A percentile compares a stretch with the other conserved stretches of the same genome.
These are phyloP conservation scores for Tricholoma sp. DNA, from an alignment of 768 basidiomycete species.

Conservation along the genomic window DNA sequence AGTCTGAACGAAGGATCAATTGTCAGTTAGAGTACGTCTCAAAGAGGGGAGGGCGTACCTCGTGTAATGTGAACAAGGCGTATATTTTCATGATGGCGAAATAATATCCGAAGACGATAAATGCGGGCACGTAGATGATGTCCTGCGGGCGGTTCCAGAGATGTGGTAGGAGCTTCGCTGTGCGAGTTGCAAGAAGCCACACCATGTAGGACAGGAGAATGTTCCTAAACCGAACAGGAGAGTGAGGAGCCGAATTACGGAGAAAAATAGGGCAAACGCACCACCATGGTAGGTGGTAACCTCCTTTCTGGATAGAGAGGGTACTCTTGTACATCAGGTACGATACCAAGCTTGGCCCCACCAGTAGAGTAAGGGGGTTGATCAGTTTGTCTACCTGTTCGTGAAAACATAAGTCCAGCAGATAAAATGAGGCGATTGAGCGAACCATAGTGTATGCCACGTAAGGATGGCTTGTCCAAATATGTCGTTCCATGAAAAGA, in stretches of 20 bases:
- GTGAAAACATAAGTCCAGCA: slow-evolving; percentile 1
- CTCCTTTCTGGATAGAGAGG: slow-evolving; percentile 56
- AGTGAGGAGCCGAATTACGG: background rate
- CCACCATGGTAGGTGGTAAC: slow-evolving; percentile 83
- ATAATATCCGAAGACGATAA: slow-evolving; percentile 88
- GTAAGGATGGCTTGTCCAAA: slow-evolving; percentile 89
- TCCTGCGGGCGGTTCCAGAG: slow-evolving; percentile 73
- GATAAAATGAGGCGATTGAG: slow-evolving; percentile 31
- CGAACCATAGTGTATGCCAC: slow-evolving; percentile 90
- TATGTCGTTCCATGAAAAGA: slow-evolving; percentile 80
- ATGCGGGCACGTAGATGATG: slow-evolving; percentile 79
- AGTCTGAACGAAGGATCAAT: slow-evolving; percentile 41
- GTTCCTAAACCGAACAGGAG: slow-evolving; percentile 43
- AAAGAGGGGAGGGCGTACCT: slow-evolving; percentile 40
- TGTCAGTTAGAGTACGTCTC: background rate
- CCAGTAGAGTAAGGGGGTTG: slow-evolving; percentile 82
- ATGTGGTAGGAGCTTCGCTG: slow-evolving; percentile 80
- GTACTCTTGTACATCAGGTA: slow-evolving; percentile 79
- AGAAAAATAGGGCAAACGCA: slow-evolving; percentile 27
- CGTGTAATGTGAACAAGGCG: slow-evolving; percentile 84
- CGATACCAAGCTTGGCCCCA: slow-evolving; percentile 76
- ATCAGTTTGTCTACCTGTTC: slow-evolving; percentile 77
- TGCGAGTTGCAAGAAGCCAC: slow-evolving; percentile 68
- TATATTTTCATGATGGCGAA: slow-evolving; percentile 95
- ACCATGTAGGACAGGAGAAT: slow-evolving; percentile 61